phyloP scores from a whole-genome alignment of 305 asterid genomes.

The Caryopteris hybrid region DNA sequence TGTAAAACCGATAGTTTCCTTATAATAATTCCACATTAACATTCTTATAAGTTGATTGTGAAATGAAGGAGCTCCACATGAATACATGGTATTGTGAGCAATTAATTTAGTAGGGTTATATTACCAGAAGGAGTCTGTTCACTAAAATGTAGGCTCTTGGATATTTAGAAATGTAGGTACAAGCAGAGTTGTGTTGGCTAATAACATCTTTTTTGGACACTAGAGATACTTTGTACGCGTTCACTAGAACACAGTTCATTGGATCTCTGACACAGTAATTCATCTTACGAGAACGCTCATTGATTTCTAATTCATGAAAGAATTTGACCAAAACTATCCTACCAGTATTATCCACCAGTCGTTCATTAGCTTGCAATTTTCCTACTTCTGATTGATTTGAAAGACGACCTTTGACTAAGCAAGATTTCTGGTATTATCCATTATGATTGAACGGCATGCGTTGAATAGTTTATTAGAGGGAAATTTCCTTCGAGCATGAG shows the following conservation, averaged over 20 bases:
- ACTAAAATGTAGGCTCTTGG: background rate
- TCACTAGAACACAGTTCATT: background rate
- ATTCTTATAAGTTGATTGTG: background rate
- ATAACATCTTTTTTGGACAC: background rate
- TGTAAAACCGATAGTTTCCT: background rate
- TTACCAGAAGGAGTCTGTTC: background rate
- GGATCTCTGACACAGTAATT: background rate
- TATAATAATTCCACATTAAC: background rate
- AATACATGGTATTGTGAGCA: background rate
- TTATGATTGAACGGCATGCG: background rate
- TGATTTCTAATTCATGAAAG: too few species aligned
- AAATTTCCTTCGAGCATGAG: background rate
- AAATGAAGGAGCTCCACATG: background rate
- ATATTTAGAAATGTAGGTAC: background rate
- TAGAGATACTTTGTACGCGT: background rate
- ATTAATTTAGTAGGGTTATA: background rate
- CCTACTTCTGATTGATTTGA: background rate
- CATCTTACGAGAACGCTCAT: too few species aligned
- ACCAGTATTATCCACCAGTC: background rate
- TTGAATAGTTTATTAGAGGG: background rate
- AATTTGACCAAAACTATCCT: background rate
- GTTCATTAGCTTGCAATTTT: background rate
- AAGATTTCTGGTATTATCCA: background rate
- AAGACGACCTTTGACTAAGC: background rate
- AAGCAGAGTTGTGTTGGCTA: background rate